These are phyloP conservation scores for Sedum album DNA, from an alignment of 164 flowering plant genomes.

Conservation along the genomic window DNA sequence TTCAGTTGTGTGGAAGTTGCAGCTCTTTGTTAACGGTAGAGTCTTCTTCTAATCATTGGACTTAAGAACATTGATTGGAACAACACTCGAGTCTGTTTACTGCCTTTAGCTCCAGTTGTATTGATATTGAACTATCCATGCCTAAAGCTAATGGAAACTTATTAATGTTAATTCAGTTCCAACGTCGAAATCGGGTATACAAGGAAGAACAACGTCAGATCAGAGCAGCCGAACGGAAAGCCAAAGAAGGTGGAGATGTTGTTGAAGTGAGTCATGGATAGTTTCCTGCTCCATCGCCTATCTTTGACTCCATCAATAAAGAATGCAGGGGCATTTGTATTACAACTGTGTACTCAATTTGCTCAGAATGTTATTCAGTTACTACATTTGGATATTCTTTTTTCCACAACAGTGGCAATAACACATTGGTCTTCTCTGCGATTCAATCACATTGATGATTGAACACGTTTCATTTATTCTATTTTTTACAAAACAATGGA, in stretches of 20 bases:
- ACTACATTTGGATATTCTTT: background rate
- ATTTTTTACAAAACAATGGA: too few relatives aligned
- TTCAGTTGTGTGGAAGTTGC: background rate
- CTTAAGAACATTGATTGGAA: background rate
- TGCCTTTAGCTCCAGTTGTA: background rate
- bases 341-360: background rate
- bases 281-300: background rate
- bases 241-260: constrained; percentile 44
- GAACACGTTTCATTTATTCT: too few relatives aligned
- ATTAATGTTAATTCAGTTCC: constrained; percentile 42
- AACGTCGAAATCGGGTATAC: constrained; percentile 80
- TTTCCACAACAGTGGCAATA: background rate
- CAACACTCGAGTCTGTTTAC: background rate
- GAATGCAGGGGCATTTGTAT: background rate
- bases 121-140: background rate
- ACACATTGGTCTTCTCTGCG: too few relatives aligned
- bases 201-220: constrained; percentile 93
- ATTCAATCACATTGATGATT: too few relatives aligned
- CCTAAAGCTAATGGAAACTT: background rate
- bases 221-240: constrained; percentile 74
- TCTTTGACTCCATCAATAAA: constrained; percentile 12
- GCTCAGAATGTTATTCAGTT: background rate
- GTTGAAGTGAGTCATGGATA: constrained; percentile 20
- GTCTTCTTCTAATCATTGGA: background rate
- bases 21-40: too few relatives aligned